Percentiles rank a stretch among this genome's conserved stretches.
phyloP scores from a whole-genome alignment of 345 rosid genomes.

The Euphorbia peplus region DNA sequence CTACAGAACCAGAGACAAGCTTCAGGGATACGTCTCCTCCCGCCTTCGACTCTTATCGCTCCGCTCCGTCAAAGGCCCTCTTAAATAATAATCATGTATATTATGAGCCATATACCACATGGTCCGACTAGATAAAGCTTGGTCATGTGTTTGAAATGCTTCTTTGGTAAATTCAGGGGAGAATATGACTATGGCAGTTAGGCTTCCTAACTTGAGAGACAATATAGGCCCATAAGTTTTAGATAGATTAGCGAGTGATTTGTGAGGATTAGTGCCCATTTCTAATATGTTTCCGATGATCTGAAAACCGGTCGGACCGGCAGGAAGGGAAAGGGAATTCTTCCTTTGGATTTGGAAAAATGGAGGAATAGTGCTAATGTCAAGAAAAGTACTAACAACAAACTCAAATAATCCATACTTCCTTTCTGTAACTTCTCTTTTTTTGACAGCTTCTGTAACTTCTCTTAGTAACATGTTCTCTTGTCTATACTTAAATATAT shows the following conservation, averaged over 20 bases:
- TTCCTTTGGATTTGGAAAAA: background rate
- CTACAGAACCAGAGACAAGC: too few relatives aligned
- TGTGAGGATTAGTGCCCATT: conserved; percentile 3
- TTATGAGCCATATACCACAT: too few relatives aligned
- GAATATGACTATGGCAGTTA: conserved; percentile 1
- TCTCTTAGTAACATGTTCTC: too few relatives aligned
- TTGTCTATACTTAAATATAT: too few relatives aligned
- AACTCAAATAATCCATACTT: background rate
- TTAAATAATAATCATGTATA: too few relatives aligned
- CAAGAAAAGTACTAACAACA: background rate
- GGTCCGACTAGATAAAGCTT: background rate
- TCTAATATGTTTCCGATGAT: conserved; percentile 9
- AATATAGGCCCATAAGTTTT: conserved; percentile 11
- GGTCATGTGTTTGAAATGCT: conserved; percentile 12
- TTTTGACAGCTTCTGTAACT: too few relatives aligned
- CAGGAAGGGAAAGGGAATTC: conserved; percentile 3
- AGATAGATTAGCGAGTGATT: background rate
- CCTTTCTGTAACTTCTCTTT: too few relatives aligned
- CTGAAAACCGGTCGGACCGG: background rate
- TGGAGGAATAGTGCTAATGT: background rate
- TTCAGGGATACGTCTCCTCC: too few relatives aligned
- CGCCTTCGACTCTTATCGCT: too few relatives aligned
- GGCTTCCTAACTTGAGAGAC: conserved; percentile 8
- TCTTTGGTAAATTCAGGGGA: conserved; percentile 6
- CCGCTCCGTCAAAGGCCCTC: too few relatives aligned